Conservation (phyloP, 306 rosid genomes). For the Oxytropis ochrocephala region DNA sequence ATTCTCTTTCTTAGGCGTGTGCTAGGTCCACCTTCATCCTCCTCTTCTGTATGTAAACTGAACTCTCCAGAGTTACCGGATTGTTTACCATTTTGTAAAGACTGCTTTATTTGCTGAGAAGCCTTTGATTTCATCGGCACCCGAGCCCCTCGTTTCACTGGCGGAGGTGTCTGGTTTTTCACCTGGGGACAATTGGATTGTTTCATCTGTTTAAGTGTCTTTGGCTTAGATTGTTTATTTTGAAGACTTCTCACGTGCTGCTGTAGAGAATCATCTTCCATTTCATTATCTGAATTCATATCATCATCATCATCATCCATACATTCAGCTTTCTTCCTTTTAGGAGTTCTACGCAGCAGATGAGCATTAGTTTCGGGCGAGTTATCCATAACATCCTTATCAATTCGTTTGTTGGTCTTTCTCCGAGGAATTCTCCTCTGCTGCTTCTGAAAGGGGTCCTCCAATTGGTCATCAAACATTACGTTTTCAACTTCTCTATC, state of each 20-base stretch:
- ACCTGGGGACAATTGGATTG: conserved; percentile 29
- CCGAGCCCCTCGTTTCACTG: conserved; percentile 42
- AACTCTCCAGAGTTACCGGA: conserved; percentile 27
- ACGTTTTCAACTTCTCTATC: conserved; percentile 22
- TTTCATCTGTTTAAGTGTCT: conserved; percentile 40
- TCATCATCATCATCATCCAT: conserved; percentile 44
- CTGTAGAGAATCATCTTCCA: conserved; percentile 36
- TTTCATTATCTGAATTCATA: conserved; percentile 33
- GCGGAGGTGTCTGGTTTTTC: conserved; percentile 38
- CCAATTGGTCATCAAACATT: conserved; percentile 32
- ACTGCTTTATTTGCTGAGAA: conserved; percentile 39
- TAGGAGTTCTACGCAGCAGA: conserved; percentile 38
- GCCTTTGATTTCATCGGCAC: conserved; percentile 32
- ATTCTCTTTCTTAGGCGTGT: conserved; percentile 81
- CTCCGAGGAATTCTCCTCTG: conserved; percentile 24
- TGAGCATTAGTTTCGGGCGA: conserved; percentile 26
- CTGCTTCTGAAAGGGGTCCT: conserved; percentile 27
- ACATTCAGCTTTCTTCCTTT: conserved; percentile 49
- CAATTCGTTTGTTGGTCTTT: conserved; percentile 20
- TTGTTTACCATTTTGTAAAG: conserved; percentile 33
- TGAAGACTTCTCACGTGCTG: conserved; percentile 44
- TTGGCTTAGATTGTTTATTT: conserved; percentile 49
- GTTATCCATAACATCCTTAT: conserved; percentile 26
- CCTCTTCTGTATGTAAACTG: conserved; percentile 46
- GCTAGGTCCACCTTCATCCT: conserved; percentile 78